Evolutionary conservation across 2,329 filamentous ascomycete species (phyloP).

Genomic region (Didymosphaeria variabile): DNA sequence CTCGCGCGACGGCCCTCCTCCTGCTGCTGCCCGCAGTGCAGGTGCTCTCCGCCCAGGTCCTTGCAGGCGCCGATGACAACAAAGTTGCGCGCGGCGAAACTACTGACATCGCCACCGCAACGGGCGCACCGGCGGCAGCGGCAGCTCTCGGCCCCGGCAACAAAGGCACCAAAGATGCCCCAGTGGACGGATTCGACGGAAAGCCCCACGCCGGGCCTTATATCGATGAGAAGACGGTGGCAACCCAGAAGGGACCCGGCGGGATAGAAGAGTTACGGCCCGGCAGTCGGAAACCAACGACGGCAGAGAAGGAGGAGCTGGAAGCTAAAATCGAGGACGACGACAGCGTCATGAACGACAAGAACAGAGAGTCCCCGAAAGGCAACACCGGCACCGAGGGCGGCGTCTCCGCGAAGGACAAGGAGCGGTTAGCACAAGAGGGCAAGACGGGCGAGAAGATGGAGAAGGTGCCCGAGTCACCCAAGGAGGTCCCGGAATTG

Average conservation of each 20-base stretch:
- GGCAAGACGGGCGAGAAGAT: conserved; percentile 70
- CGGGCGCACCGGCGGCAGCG: conserved; percentile 18
- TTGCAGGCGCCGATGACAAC: conserved; percentile 43
- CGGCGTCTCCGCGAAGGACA: conserved; percentile 87
- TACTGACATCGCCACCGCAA: conserved; percentile 32
- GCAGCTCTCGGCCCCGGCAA: conserved; percentile 25
- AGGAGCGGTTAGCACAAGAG: conserved; percentile 75
- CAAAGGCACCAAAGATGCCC: conserved; percentile 77
- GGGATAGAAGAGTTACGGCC: conserved; percentile 51
- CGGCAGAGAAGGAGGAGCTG: conserved; percentile 45
- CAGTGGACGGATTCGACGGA: conserved; percentile 91
- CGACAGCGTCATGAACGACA: conserved; percentile 93
- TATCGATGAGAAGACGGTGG: conserved; percentile 62
- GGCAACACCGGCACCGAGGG: conserved; percentile 90
- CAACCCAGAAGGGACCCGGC: conserved; percentile 42
- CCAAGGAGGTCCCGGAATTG: conserved; percentile 84
- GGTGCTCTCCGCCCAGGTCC: conserved; percentile 60
- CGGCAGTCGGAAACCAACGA: conserved; percentile 32
- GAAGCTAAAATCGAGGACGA: conserved; percentile 59
- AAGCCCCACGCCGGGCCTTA: conserved; percentile 90
- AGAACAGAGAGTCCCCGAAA: conserved; percentile 76
- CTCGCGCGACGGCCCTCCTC: conserved; percentile 56
- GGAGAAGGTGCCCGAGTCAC: conserved; percentile 80
- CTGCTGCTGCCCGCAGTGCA: conserved; percentile 70
- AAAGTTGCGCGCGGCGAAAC: conserved; percentile 40